Percentiles rank a stretch among this genome's conserved stretches.
These are phyloP conservation scores for Tetrapyrgos nigripes DNA, from an alignment of 1,284 basidiomycete species.

Conservation along the genomic window DNA sequence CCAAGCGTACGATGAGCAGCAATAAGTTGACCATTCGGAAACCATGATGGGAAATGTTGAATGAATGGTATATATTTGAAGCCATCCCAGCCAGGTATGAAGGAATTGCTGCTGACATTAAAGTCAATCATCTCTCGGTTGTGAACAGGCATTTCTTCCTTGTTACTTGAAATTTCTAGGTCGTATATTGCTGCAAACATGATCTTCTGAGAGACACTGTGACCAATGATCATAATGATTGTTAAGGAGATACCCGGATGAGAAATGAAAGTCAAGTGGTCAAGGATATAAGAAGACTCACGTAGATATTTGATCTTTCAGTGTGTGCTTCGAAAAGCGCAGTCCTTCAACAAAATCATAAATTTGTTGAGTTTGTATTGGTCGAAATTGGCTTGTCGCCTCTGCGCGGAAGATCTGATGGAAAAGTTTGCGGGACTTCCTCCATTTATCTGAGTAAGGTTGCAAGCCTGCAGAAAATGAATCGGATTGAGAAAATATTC, in stretches of 20 bases:
- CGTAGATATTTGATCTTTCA: constrained; percentile 23
- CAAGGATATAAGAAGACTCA: not conserved
- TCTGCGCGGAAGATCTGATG: constrained; percentile 27
- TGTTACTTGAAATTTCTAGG: not conserved
- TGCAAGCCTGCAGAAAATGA: constrained; percentile 12
- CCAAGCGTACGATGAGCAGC: too few relatives aligned
- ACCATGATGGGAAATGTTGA: constrained; percentile 34
- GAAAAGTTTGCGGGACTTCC: constrained; percentile 26
- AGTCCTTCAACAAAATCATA: constrained; percentile 26
- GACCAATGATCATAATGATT: too few relatives aligned
- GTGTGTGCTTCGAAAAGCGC: constrained; percentile 23
- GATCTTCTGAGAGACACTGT: not conserved
- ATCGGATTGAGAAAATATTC: not conserved
- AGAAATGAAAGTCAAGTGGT: not conserved
- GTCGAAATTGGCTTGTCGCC: constrained; percentile 21
- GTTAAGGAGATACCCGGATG: not conserved
- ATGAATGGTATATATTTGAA: constrained; percentile 25
- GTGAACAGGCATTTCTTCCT: too few relatives aligned
- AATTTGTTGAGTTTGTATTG: constrained; percentile 24
- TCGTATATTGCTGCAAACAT: not conserved
- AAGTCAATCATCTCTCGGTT: too few relatives aligned
- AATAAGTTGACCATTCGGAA: constrained; percentile 6
- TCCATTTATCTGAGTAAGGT: constrained; percentile 29
- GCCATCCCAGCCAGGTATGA: constrained; percentile 35
- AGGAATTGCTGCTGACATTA: not conserved